Evolutionary conservation across 208 protist species (phyloP).

Genomic region (Sergeia podlipaevii): DNA sequence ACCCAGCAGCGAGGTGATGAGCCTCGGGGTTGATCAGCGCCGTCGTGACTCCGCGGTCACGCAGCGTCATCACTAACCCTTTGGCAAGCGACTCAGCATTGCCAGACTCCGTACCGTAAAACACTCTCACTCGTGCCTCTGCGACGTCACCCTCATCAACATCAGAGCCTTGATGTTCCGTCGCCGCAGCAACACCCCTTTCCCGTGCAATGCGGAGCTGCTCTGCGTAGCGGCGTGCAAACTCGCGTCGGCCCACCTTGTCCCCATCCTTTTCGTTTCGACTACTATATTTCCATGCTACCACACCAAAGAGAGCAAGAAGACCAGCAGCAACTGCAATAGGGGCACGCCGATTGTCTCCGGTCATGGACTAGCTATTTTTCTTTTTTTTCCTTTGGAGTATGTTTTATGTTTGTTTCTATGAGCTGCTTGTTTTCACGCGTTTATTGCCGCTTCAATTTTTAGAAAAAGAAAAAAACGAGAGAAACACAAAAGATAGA

Average conservation of each 20-base stretch:
- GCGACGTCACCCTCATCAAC: background rate
- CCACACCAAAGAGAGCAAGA: no score
- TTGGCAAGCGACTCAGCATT: slow-evolving; percentile 67
- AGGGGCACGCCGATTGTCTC: no score
- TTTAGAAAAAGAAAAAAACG: no score
- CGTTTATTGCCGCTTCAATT: no score
- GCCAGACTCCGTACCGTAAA: slow-evolving; percentile 68
- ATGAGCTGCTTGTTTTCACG: no score
- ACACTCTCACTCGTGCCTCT: slow-evolving; percentile 37
- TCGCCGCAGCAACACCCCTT: slow-evolving; percentile 5
- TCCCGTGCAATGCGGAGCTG: slow-evolving; percentile 17
- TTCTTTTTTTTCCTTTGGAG: no score
- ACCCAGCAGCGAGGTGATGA: background rate
- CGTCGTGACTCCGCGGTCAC: slow-evolving; percentile 41
- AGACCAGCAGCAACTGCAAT: no score
- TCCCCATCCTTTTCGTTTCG: no score
- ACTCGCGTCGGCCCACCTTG: slow-evolving; percentile 20
- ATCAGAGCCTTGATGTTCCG: slow-evolving; percentile 3
- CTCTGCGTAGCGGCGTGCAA: slow-evolving; percentile 27
- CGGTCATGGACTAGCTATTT: no score
- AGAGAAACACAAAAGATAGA: no score
- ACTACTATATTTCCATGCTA: no score
- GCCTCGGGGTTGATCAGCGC: slow-evolving; percentile 48
- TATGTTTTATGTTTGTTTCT: no score
- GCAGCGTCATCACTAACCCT: slow-evolving; percentile 41